Evolutionary conservation across 306 rosid genomes (phyloP).

Genomic region (Parietaria judaica): DNA sequence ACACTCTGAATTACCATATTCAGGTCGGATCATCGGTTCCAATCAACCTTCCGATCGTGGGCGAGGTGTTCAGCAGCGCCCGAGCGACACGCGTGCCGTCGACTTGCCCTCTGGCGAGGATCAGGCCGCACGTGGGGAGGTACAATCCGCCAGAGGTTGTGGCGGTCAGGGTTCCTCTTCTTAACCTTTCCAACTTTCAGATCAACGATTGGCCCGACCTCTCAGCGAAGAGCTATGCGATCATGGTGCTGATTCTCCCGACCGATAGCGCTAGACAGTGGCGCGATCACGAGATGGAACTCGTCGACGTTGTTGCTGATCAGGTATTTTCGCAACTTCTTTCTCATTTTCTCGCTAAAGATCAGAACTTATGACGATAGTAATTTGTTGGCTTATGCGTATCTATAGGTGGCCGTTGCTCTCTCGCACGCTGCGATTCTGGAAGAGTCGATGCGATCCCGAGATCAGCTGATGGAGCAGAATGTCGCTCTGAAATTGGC

Average conservation of each 20-base stretch:
- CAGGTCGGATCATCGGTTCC: constrained; percentile 70
- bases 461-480: constrained; percentile 84
- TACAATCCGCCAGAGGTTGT: constrained; percentile 72
- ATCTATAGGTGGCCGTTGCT: constrained; percentile 88
- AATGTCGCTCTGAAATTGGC: constrained; percentile 77
- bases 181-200: constrained; percentile 75
- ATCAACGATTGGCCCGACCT: constrained; percentile 75
- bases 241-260: constrained; percentile 92
- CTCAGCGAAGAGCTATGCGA: constrained; percentile 67
- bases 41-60: constrained; percentile 54
- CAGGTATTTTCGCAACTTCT: constrained; percentile 39
- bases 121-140: constrained; percentile 66
- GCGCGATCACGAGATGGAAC: constrained; percentile 90
- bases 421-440: constrained; percentile 95
- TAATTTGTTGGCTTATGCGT: neutral
- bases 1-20: constrained; percentile 54
- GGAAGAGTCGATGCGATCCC: constrained; percentile 90
- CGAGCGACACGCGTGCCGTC: constrained; percentile 60
- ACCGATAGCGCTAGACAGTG: constrained; percentile 69
- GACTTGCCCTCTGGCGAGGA: constrained; percentile 63
- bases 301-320: constrained; percentile 88
- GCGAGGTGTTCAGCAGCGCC: constrained; percentile 63
- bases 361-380: too few species aligned
- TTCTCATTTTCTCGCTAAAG: neutral
- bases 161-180: constrained; percentile 84